Conservation (phyloP, 2,329 filamentous ascomycete genomes). For the Hirsutella minnesotensis region DNA sequence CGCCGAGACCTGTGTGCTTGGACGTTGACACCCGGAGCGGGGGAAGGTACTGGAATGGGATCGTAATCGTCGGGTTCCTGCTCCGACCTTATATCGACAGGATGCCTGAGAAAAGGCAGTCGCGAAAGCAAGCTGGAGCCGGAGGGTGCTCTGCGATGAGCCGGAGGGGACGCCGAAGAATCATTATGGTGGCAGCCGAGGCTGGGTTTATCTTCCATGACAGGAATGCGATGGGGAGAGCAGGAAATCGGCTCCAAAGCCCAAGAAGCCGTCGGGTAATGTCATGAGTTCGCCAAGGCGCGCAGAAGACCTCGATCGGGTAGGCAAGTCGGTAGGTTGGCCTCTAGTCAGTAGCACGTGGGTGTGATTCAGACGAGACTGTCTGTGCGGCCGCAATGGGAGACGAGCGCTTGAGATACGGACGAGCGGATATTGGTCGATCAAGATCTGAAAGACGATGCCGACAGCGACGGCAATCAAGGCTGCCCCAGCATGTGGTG, state of each 20-base stretch:
- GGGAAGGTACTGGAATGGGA: conserved; percentile 7
- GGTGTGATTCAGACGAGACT: too few species aligned
- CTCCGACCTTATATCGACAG: conserved; percentile 17
- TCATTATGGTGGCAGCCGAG: conserved; percentile 1
- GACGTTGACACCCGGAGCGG: conserved; percentile 16
- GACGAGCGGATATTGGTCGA: too few species aligned
- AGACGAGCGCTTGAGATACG: too few species aligned
- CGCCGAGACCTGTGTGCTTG: conserved; percentile 46
- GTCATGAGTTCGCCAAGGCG: too few species aligned
- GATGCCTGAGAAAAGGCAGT: conserved; percentile 53
- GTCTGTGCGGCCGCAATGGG: too few species aligned
- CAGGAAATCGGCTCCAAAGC: not conserved
- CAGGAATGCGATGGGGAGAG: not conserved
- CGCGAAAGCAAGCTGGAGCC: conserved; percentile 53
- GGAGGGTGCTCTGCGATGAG: conserved; percentile 37
- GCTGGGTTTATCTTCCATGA: conserved; percentile 4
- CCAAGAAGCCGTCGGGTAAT: not conserved
- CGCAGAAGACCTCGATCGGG: too few species aligned
- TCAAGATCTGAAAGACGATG: too few species aligned
- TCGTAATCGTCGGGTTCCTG: conserved; percentile 21
- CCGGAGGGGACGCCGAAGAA: conserved; percentile 7
- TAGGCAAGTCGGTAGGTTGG: too few species aligned
- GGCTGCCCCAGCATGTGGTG: too few species aligned
- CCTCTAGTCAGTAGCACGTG: too few species aligned
- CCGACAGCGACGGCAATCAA: too few species aligned